Evolutionary conservation across 345 rosid genomes (phyloP).

Genomic region (Raphanus sativus): DNA sequence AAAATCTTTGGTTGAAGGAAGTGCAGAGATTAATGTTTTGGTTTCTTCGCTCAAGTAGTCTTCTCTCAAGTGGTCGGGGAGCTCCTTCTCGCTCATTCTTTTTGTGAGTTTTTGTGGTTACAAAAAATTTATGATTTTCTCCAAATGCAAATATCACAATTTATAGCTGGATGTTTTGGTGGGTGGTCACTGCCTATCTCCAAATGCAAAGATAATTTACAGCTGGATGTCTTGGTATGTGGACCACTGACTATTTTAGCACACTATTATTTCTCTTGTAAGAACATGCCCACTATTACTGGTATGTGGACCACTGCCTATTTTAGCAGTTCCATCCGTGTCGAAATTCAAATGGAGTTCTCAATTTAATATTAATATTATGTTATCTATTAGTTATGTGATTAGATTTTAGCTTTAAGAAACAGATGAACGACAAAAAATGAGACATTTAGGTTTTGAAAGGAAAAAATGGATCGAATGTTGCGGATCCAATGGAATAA

Average conservation of each 20-base stretch:
- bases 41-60: slow-evolving; percentile 13
- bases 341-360: not conserved
- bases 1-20: slow-evolving; percentile 26
- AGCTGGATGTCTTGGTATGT: too few relatives aligned
- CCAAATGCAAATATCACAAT: not conserved
- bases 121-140: not conserved
- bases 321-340: not conserved
- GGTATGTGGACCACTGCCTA: not conserved
- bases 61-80: slow-evolving; percentile 19
- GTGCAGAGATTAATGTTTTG: slow-evolving; percentile 35
- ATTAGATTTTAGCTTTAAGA: too few relatives aligned
- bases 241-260: too few relatives aligned
- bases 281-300: too few relatives aligned
- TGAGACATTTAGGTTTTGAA: too few relatives aligned
- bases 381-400: too few relatives aligned
- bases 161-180: not conserved
- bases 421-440: too few relatives aligned
- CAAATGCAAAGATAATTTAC: too few relatives aligned
- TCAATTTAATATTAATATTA: too few relatives aligned
- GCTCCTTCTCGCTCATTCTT: not conserved
- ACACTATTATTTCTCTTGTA: too few relatives aligned
- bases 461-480: too few relatives aligned
- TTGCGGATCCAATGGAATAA: too few relatives aligned
- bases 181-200: not conserved
- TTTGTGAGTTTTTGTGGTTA: not conserved